Conservation (phyloP, 257 asterid genomes). For the Forsythia suspensa region DNA sequence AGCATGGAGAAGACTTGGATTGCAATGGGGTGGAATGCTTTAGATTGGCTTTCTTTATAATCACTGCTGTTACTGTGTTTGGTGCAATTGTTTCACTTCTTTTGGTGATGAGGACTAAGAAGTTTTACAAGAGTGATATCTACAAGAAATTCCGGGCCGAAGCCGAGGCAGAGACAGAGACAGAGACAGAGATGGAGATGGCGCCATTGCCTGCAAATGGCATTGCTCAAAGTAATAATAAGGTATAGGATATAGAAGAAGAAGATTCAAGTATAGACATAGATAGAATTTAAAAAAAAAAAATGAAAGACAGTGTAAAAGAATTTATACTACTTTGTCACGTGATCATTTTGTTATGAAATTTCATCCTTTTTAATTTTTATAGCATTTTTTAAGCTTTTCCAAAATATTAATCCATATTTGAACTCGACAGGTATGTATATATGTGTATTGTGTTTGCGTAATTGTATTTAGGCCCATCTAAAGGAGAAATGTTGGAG, state of each 20-base stretch:
- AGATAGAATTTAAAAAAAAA: background rate
- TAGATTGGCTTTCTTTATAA: slow-evolving; percentile 57
- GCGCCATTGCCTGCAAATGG: slow-evolving; percentile 14
- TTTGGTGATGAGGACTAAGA: slow-evolving; percentile 62
- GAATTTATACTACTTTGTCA: background rate
- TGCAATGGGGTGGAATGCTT: slow-evolving; percentile 68
- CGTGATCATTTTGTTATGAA: background rate
- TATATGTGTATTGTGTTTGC: no score
- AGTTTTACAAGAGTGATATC: slow-evolving; percentile 74
- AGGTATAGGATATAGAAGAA: background rate
- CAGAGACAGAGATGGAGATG: slow-evolving; percentile 24
- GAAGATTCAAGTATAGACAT: slow-evolving; percentile 8
- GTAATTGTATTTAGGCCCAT: no score
- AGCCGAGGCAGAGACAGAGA: slow-evolving; percentile 38
- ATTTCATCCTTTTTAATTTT: background rate
- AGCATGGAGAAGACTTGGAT: slow-evolving; percentile 47
- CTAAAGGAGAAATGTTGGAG: background rate
- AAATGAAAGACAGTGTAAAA: background rate
- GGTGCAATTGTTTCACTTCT: slow-evolving; percentile 61
- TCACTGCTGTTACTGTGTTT: slow-evolving; percentile 56
- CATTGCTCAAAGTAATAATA: slow-evolving; percentile 8
- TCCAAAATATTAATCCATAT: background rate
- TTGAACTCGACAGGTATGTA: no score
- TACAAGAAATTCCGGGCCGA: slow-evolving; percentile 55
- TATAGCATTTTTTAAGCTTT: background rate